These are phyloP conservation scores for Lumnitzera racemosa DNA, from an alignment of 345 rosid genomes.

Conservation along the genomic window DNA sequence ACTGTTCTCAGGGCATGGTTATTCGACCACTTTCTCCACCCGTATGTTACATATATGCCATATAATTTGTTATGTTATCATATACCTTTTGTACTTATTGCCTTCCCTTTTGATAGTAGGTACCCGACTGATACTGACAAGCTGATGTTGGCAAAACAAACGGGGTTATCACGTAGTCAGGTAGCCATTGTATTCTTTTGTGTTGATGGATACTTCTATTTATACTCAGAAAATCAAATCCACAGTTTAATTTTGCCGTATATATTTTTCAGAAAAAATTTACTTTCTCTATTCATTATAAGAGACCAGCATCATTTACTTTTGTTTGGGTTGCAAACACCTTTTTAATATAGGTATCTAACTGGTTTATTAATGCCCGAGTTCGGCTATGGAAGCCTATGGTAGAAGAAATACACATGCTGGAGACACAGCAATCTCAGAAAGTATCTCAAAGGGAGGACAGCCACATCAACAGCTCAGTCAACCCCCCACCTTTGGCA, in stretches of 20 bases:
- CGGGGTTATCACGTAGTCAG: slow-evolving; percentile 87
- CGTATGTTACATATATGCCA: slow-evolving; percentile 40
- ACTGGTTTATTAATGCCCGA: slow-evolving; percentile 93
- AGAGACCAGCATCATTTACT: background rate
- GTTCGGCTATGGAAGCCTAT: slow-evolving; percentile 96
- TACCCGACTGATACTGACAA: slow-evolving; percentile 93
- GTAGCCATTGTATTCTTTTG: slow-evolving; percentile 20
- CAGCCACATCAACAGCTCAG: slow-evolving; percentile 22
- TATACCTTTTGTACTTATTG: background rate
- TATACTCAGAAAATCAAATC: background rate
- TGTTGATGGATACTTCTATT: no score
- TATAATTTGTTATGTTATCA: background rate
- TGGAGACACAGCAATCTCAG: slow-evolving; percentile 63
- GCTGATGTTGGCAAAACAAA: slow-evolving; percentile 83
- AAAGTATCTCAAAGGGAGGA: slow-evolving; percentile 46
- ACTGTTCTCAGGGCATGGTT: slow-evolving; percentile 81
- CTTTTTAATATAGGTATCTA: slow-evolving; percentile 48
- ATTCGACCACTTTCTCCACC: slow-evolving; percentile 84
- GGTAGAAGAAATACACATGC: slow-evolving; percentile 88
- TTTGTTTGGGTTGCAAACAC: background rate
- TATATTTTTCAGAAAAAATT: no score
- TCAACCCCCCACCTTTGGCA: slow-evolving; percentile 17
- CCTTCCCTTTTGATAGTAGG: slow-evolving; percentile 28
- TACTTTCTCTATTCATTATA: background rate
- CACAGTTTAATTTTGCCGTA: background rate